Percentiles rank a stretch among this genome's conserved stretches.
Evolutionary conservation across 169 alveolate genomes (phyloP).

Genomic region (Perkinsus marinus): DNA sequence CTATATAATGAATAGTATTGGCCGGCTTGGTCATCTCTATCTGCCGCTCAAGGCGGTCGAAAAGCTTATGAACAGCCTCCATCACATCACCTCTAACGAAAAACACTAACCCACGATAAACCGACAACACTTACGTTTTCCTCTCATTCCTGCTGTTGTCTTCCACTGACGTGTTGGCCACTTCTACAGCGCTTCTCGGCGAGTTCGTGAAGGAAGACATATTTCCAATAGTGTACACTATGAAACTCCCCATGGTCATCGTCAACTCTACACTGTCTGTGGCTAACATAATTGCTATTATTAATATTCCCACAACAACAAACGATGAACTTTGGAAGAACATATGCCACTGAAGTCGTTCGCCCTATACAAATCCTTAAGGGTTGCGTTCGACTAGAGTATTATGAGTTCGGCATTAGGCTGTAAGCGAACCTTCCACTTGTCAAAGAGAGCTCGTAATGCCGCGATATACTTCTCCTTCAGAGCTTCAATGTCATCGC

Average conservation of each 20-base stretch:
- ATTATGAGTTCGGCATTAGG: background rate
- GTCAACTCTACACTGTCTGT: too few relatives aligned
- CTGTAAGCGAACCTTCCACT: background rate
- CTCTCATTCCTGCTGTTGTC: background rate
- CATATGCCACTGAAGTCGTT: too few relatives aligned
- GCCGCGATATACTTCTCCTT: background rate
- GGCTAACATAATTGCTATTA: too few relatives aligned
- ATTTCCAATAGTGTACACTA: too few relatives aligned
- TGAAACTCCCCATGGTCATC: too few relatives aligned
- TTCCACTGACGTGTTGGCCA: background rate
- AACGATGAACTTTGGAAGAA: too few relatives aligned
- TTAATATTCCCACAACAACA: too few relatives aligned
- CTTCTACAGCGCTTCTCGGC: background rate
- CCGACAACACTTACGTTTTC: background rate
- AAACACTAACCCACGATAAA: background rate
- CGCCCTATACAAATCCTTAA: too few relatives aligned
- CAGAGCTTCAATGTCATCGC: background rate
- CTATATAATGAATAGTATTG: constrained; percentile 29
- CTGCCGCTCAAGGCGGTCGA: background rate
- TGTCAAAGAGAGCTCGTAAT: background rate
- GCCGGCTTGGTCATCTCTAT: constrained; percentile 25
- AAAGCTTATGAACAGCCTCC: background rate
- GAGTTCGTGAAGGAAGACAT: background rate
- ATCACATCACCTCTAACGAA: background rate
- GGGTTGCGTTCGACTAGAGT: background rate